Conservation (phyloP, 2,329 filamentous ascomycete species). For the Plectosphaerella sp. region DNA sequence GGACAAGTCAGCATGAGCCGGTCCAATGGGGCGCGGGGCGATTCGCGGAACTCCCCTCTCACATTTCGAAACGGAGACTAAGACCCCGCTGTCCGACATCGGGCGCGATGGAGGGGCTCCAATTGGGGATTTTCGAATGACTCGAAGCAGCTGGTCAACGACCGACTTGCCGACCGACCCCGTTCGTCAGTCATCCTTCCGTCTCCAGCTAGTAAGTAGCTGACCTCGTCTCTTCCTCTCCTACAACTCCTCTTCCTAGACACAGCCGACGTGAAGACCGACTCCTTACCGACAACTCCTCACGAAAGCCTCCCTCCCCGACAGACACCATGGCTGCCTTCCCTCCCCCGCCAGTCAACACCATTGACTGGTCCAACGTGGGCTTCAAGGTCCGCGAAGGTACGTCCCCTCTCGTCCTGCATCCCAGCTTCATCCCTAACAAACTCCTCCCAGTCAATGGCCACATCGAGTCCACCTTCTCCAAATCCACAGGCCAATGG, state of each 20-base stretch:
- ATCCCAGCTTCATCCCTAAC: slow-evolving; percentile 1
- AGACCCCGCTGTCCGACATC: background rate
- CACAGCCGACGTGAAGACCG: background rate
- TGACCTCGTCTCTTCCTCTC: background rate
- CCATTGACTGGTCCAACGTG: slow-evolving; percentile 90
- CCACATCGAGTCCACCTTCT: slow-evolving; percentile 86
- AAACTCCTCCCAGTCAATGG: slow-evolving; percentile 68
- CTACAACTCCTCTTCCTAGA: background rate
- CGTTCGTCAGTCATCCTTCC: background rate
- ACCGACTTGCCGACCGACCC: background rate
- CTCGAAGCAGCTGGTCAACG: background rate
- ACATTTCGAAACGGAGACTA: too few species aligned
- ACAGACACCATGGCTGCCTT: slow-evolving; percentile 48
- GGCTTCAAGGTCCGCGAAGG: slow-evolving; percentile 92
- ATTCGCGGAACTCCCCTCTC: background rate
- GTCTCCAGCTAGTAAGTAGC: background rate
- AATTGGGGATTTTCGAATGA: background rate
- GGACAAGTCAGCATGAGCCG: background rate
- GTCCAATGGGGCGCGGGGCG: background rate
- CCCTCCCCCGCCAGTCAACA: slow-evolving; percentile 72
- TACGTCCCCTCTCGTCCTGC: slow-evolving; percentile 22
- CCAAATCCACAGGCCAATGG: slow-evolving; percentile 71
- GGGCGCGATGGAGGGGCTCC: background rate
- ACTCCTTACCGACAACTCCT: background rate
- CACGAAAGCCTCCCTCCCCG: background rate